Percentiles rank a stretch among this genome's conserved stretches.
Conservation (phyloP, 495 filamentous ascomycete genomes). For the Annulohypoxylon maeteangense region DNA sequence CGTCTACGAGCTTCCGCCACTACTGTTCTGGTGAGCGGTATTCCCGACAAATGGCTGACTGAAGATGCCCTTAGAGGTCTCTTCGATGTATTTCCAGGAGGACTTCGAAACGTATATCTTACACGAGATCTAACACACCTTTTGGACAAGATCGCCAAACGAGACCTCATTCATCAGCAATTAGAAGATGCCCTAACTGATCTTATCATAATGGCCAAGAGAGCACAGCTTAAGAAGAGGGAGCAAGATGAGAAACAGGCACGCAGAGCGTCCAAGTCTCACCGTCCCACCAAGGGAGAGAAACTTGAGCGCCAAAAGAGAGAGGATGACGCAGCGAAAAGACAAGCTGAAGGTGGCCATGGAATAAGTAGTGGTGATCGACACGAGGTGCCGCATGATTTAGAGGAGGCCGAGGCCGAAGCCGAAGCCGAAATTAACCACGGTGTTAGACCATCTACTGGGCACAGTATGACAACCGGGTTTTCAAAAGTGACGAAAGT, state of each 20-base stretch:
- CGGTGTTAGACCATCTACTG: slow-evolving; percentile 34
- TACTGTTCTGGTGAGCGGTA: slow-evolving; percentile 90
- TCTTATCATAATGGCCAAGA: slow-evolving; percentile 80
- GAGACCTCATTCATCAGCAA: slow-evolving; percentile 74
- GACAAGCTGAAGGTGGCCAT: slow-evolving; percentile 68
- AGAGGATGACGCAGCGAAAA: slow-evolving; percentile 67
- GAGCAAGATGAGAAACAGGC: slow-evolving; percentile 71
- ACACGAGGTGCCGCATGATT: slow-evolving; percentile 78
- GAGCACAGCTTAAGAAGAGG: slow-evolving; percentile 73
- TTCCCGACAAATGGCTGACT: slow-evolving; percentile 88
- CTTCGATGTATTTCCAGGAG: slow-evolving; percentile 98
- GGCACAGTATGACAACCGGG: slow-evolving; percentile 43
- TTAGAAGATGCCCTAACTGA: slow-evolving; percentile 88
- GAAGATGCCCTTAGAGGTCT: slow-evolving; percentile 80
- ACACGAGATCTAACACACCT: slow-evolving; percentile 92
- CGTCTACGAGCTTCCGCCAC: slow-evolving; percentile 94
- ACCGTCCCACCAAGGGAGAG: slow-evolving; percentile 62
- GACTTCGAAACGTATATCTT: slow-evolving; percentile 95
- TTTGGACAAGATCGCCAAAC: slow-evolving; percentile 82
- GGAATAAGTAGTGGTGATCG: slow-evolving; percentile 88
- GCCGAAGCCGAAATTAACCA: slow-evolving; percentile 34
- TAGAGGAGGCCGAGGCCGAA: slow-evolving; percentile 74
- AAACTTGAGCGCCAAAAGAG: slow-evolving; percentile 55
- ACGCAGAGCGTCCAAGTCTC: slow-evolving; percentile 59
- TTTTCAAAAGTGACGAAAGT: slow-evolving; percentile 55